Evolutionary conservation across 768 basidiomycete species (phyloP).

Genomic region (Tephrocybe sp.): DNA sequence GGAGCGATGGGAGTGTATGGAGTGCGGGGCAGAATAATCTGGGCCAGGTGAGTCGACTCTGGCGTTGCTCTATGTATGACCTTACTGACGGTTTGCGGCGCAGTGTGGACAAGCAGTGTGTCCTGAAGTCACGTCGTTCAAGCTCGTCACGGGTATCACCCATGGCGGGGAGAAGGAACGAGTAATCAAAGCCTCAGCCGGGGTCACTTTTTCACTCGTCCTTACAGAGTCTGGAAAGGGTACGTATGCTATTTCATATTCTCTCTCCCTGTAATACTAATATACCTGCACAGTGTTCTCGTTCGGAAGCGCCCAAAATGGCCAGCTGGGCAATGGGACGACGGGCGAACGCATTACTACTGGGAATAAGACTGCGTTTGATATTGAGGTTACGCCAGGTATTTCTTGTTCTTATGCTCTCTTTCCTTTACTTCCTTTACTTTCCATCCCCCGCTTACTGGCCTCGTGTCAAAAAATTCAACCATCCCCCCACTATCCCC

Average conservation of each 20-base stretch:
- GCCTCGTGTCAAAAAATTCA: neutral
- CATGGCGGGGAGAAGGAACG: conserved; percentile 60
- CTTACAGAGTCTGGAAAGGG: conserved; percentile 84
- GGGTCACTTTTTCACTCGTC: conserved; percentile 81
- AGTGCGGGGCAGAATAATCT: conserved; percentile 77
- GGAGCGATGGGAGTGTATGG: conserved; percentile 82
- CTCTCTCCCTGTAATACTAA: neutral
- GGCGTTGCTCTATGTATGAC: conserved; percentile 1
- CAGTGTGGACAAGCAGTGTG: conserved; percentile 73
- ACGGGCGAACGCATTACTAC: conserved; percentile 91
- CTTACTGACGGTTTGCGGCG: neutral
- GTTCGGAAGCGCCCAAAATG: conserved; percentile 90
- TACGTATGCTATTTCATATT: conserved; percentile 28
- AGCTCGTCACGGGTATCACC: conserved; percentile 57
- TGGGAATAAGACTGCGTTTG: conserved; percentile 82
- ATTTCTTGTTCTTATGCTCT: conserved; percentile 21
- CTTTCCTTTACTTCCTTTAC: neutral
- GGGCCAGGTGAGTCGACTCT: conserved; percentile 81
- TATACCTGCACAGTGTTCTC: conserved; percentile 63
- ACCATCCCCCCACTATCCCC: no score
- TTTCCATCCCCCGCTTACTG: neutral
- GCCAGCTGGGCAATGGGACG: conserved; percentile 90
- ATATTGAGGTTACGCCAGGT: conserved; percentile 75
- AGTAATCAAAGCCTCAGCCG: conserved; percentile 75
- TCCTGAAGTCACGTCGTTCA: conserved; percentile 69